Conservation (phyloP, 768 basidiomycete species). For the Panus rudis region DNA sequence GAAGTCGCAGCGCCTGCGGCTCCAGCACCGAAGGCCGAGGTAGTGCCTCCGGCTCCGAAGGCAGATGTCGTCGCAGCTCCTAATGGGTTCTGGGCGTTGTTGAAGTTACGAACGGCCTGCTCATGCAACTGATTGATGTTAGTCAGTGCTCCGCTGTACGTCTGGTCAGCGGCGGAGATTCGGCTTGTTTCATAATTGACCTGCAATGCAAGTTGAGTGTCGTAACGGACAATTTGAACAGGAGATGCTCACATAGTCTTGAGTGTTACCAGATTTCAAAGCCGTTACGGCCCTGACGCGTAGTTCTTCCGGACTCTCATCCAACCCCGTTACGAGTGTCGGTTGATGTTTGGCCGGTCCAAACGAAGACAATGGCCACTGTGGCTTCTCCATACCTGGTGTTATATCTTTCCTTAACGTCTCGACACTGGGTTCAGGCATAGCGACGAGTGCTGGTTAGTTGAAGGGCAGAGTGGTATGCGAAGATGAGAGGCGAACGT, state of each 20-base stretch:
- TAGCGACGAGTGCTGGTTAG: not conserved
- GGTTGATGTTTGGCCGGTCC: constrained; percentile 72
- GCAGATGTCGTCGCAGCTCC: constrained; percentile 2
- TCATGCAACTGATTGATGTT: constrained; percentile 47
- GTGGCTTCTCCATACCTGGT: constrained; percentile 50
- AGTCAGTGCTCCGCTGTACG: constrained; percentile 22
- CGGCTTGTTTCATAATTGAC: constrained; percentile 52
- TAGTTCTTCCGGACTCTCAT: constrained; percentile 76
- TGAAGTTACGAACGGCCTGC: constrained; percentile 31
- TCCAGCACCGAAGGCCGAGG: constrained; percentile 13
- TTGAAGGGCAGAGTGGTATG: constrained; percentile 1
- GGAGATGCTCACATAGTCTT: constrained; percentile 59
- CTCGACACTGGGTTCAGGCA: constrained; percentile 42
- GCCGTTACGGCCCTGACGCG: constrained; percentile 57
- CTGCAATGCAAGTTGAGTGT: constrained; percentile 20
- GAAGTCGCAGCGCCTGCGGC: constrained; percentile 6
- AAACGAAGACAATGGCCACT: constrained; percentile 76
- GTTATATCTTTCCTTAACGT: constrained; percentile 59
- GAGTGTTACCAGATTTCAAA: constrained; percentile 41
- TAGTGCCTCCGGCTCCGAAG: not conserved
- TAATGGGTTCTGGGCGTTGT: too few relatives aligned
- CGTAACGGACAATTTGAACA: not conserved
- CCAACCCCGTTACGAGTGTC: constrained; percentile 54
- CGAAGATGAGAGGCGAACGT: constrained; percentile 16
- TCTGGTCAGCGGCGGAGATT: constrained; percentile 46